Percentiles rank a stretch among this genome's conserved stretches.
Evolutionary conservation across 2,329 filamentous ascomycete genomes (phyloP).

Genomic region (Penicillium polonicum): DNA sequence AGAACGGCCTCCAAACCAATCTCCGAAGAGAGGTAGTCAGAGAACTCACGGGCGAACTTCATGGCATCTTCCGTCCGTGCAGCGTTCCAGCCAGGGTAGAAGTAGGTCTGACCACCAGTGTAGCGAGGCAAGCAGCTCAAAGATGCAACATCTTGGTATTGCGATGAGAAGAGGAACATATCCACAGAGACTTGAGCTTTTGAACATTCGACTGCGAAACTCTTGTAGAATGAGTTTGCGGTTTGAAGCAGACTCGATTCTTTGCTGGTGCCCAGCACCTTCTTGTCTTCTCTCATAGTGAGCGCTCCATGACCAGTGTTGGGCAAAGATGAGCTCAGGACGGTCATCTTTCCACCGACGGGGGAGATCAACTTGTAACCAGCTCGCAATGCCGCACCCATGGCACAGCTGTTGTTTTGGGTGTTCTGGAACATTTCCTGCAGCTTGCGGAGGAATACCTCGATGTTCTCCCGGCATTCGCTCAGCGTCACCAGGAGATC

Average conservation of each 20-base stretch:
- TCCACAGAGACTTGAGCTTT: constrained; percentile 98
- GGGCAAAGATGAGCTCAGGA: constrained; percentile 84
- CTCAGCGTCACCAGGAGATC: constrained; percentile 86
- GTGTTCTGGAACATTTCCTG: constrained; percentile 97
- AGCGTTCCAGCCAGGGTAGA: constrained; percentile 97
- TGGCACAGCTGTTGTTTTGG: constrained; percentile 82
- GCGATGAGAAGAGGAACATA: constrained; percentile 95
- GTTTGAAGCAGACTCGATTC: constrained; percentile 86
- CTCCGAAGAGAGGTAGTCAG: constrained; percentile 92
- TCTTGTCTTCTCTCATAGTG: constrained; percentile 94
- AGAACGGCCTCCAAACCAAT: constrained; percentile 95
- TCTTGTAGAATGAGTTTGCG: constrained; percentile 96
- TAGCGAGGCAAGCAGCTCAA: constrained; percentile 93
- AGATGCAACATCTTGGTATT: constrained; percentile 96
- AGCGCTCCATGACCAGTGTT: constrained; percentile 87
- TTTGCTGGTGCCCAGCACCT: constrained; percentile 88
- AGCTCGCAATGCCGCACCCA: constrained; percentile 88
- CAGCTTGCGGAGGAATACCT: constrained; percentile 84
- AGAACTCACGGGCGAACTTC: constrained; percentile 96
- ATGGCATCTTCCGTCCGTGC: constrained; percentile 91
- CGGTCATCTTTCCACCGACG: constrained; percentile 90
- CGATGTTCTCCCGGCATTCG: constrained; percentile 86
- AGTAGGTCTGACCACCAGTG: constrained; percentile 96
- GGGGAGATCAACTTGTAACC: constrained; percentile 95
- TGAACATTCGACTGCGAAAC: constrained; percentile 96